Evolutionary conservation across 352 stramenopile genomes (phyloP).

Genomic region (Blastocystis sp.): DNA sequence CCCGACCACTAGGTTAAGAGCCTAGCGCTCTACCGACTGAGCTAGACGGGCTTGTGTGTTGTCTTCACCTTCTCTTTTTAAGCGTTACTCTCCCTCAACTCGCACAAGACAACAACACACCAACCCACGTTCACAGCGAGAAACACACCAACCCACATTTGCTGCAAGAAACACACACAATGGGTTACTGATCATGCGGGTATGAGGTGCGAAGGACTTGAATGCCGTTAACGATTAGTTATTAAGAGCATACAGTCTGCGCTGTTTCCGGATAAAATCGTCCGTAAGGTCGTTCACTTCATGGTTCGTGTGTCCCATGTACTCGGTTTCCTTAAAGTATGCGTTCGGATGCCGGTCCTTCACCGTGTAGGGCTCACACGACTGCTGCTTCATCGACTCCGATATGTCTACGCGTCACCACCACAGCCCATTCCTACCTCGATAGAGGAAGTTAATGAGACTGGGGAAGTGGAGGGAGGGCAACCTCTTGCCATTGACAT

Average conservation of each 20-base stretch:
- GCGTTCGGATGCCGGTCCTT: neutral
- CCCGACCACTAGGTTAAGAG: neutral
- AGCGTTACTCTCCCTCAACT: too few species aligned
- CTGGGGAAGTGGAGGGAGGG: neutral
- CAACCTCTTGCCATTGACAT: neutral
- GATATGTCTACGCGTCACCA: neutral
- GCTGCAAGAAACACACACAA: neutral
- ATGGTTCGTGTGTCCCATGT: neutral
- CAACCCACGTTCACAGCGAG: too few species aligned
- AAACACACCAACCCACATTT: too few species aligned
- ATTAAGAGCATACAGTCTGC: neutral
- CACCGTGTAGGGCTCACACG: too few species aligned
- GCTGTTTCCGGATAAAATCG: neutral
- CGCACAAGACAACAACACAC: too few species aligned
- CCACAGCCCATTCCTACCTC: conserved; percentile 77
- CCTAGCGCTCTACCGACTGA: neutral
- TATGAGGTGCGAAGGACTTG: too few species aligned
- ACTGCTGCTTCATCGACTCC: too few species aligned
- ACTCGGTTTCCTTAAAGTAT: neutral
- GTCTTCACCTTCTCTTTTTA: too few species aligned
- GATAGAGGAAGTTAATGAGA: conserved; percentile 57
- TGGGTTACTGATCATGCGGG: neutral
- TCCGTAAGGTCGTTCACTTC: neutral
- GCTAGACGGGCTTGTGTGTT: neutral
- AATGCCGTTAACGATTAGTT: neutral